Conservation (phyloP, 2,329 filamentous ascomycete species). For the Epichloe baconii region DNA sequence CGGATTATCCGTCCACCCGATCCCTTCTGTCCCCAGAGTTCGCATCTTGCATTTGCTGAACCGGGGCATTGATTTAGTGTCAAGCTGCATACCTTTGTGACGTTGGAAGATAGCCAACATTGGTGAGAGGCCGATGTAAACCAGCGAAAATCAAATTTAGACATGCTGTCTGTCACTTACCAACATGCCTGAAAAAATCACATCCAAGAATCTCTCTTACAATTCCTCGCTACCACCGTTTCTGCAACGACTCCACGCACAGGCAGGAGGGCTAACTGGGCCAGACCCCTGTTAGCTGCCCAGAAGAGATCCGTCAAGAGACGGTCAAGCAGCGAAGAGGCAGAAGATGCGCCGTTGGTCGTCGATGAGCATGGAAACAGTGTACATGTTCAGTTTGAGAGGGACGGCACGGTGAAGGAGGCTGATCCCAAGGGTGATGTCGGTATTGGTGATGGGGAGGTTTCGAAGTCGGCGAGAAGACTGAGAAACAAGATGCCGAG, state of each 20-base stretch:
- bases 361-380: slow-evolving; percentile 61
- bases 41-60: no score
- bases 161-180: not conserved
- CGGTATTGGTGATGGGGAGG: slow-evolving; percentile 9
- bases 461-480: slow-evolving; percentile 21
- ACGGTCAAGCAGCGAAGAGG: slow-evolving; percentile 52
- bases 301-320: slow-evolving; percentile 37
- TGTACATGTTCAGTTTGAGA: slow-evolving; percentile 33
- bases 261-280: slow-evolving; percentile 34
- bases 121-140: no score
- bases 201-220: slow-evolving; percentile 58
- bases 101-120: no score
- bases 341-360: slow-evolving; percentile 63
- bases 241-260: slow-evolving; percentile 41
- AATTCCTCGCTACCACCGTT: slow-evolving; percentile 46
- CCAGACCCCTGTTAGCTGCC: slow-evolving; percentile 38
- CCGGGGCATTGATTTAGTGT: no score
- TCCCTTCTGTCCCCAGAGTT: not conserved
- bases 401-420: slow-evolving; percentile 27
- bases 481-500: slow-evolving; percentile 12
- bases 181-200: slow-evolving; percentile 47
- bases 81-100: no score
- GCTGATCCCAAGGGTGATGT: slow-evolving; percentile 12
- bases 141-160: not conserved
- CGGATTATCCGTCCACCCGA: not conserved